phyloP scores from a whole-genome alignment of 768 basidiomycete species.

The Infundibulicybe gibba region DNA sequence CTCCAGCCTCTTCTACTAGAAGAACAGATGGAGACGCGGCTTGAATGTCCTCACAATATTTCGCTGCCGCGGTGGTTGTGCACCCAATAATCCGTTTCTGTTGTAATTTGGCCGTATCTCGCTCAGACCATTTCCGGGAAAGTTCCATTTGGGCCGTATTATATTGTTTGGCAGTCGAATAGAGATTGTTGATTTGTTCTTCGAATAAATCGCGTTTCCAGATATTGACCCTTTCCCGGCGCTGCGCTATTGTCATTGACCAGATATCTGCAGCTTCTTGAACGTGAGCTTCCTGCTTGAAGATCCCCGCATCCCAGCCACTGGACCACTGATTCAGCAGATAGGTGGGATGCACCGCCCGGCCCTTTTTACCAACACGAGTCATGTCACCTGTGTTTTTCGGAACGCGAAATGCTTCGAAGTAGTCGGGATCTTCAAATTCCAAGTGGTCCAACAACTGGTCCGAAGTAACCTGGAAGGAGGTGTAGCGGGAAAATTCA shows the following conservation, averaged over 20 bases:
- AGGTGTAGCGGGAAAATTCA: constrained; percentile 15
- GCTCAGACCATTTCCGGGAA: constrained; percentile 29
- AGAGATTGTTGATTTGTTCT: constrained; percentile 30
- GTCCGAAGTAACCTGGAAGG: constrained; percentile 10
- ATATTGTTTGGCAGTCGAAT: constrained; percentile 29
- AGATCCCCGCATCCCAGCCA: constrained; percentile 41
- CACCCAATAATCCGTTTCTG: constrained; percentile 59
- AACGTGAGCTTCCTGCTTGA: constrained; percentile 23
- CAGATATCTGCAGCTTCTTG: constrained; percentile 20
- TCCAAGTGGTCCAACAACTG: constrained; percentile 46
- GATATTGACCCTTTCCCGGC: constrained; percentile 17
- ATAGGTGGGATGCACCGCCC: constrained; percentile 28
- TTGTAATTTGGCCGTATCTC: constrained; percentile 27
- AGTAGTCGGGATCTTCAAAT: constrained; percentile 45
- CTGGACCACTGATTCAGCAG: constrained; percentile 45
- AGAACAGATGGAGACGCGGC: constrained; percentile 47
- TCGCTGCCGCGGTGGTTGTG: constrained; percentile 70
- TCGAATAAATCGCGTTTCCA: constrained; percentile 34
- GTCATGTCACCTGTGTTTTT: constrained; percentile 39
- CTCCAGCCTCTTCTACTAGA: constrained; percentile 71
- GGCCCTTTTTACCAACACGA: constrained; percentile 35
- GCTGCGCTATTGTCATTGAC: constrained; percentile 25
- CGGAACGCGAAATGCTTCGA: constrained; percentile 42
- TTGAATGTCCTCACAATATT: constrained; percentile 44
- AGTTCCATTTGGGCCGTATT: constrained; percentile 35